Base-by-base conservation (phyloP, 306 rosid species). In the Corylus americana region DNA sequence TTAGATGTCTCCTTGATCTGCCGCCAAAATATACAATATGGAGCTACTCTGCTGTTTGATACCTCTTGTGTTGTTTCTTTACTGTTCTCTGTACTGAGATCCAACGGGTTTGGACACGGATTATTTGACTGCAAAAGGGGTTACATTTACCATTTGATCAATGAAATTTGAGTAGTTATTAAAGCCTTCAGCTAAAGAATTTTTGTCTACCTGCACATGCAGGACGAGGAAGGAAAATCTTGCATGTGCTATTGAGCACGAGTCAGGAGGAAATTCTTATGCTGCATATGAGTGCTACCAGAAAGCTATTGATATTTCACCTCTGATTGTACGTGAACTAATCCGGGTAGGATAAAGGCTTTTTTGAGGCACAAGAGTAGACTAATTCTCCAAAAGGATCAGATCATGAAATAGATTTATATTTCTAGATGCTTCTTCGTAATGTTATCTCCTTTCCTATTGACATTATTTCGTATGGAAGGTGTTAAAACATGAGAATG, bases 211-310 rank as follows among this genome's bases (percentile, higher is more conserved):
- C 37, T 81, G 53, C 48, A 42, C 64, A 64, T 85, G 80, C 85
- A 94, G 97, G 91, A 59, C 3, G 13, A 86, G 98, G 82, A 94
- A 90, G 86, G 98, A 91, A 84, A 92, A 92, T 85, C 76, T 94
- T 71, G 91, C 87, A 4, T 96, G 98, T 76, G 98, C 97, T 12
- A 83, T 85, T 74, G 91, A 87, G 77, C 97, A 90, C 9, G 98
- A 94, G 74, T 74, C 87, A 4, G 76, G 85, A 78, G 98, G 97
- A 77, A 94, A 92, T 85, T 85, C 91, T 62, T 2, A 94, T 81
- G 97, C 97, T 70, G 97, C 98, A 3, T 94, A 79, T 16, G 97
- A 92, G 82, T 94, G 98, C 88, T 92, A 90, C 88, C 98, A 94
- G 85, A 94, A 94, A 89, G 95, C 98, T 44, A 92, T 92, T 82